Evolutionary conservation across 2,329 filamentous ascomycete species (phyloP).

Genomic region (Neurospora sp.): DNA sequence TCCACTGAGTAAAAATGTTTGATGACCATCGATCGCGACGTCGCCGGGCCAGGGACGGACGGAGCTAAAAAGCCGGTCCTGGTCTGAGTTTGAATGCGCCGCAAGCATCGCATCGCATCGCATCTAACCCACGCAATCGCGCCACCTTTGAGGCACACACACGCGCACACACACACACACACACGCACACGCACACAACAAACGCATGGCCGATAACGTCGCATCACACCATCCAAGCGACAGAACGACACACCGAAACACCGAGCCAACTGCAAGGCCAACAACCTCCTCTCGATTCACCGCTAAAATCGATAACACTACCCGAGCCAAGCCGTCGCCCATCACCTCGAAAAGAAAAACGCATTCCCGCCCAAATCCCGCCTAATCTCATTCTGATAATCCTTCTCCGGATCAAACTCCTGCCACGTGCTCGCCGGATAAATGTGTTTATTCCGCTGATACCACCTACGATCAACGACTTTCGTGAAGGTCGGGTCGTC

Average conservation of each 20-base stretch:
- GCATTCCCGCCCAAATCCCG: conserved; percentile 84
- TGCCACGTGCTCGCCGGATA: conserved; percentile 95
- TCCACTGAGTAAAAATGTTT: too few species aligned
- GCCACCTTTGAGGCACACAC: not conserved
- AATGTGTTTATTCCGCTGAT: conserved; percentile 95
- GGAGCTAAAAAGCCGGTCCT: too few species aligned
- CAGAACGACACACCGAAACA: not conserved
- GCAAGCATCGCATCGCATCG: not conserved
- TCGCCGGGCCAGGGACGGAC: conserved; percentile 3
- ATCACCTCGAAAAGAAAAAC: conserved; percentile 65
- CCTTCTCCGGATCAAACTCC: conserved; percentile 82
- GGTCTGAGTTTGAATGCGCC: not conserved
- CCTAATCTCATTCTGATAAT: conserved; percentile 67
- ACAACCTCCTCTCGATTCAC: not conserved
- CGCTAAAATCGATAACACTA: not conserved
- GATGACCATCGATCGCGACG: not conserved
- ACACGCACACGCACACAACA: too few species aligned
- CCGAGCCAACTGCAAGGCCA: not conserved
- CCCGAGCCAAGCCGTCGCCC: conserved; percentile 6
- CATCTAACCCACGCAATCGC: not conserved
- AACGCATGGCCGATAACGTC: not conserved
- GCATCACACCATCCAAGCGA: not conserved
- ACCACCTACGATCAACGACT: conserved; percentile 93
- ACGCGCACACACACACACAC: too few species aligned
- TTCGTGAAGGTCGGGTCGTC: conserved; percentile 80